phyloP scores from a whole-genome alignment of 2,329 filamentous ascomycete species.

The Neofusicoccum ribis region DNA sequence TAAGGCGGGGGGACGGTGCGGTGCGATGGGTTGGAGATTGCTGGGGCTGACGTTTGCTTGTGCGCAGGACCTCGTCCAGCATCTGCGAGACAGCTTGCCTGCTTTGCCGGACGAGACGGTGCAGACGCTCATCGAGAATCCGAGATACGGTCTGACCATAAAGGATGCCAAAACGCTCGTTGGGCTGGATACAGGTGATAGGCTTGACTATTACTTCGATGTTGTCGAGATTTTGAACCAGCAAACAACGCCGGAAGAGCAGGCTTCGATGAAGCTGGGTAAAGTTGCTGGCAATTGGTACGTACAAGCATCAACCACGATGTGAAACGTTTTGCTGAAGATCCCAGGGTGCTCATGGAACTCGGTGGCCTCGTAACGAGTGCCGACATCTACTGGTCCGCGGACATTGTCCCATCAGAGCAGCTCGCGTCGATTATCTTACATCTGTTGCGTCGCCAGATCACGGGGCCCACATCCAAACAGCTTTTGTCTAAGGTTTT shows the following conservation, averaged over 20 bases:
- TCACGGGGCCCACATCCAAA: constrained; percentile 61
- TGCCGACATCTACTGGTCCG: constrained; percentile 41
- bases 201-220: constrained; percentile 78
- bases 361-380: constrained; percentile 50
- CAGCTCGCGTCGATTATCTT: constrained; percentile 48
- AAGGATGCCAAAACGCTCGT: constrained; percentile 85
- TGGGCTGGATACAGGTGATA: constrained; percentile 72
- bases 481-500: constrained; percentile 58
- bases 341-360: constrained; percentile 50
- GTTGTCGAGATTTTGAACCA: constrained; percentile 49
- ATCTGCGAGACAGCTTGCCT: constrained; percentile 65
- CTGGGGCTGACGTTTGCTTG: too few relatives aligned
- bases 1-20: too few relatives aligned
- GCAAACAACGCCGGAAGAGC: constrained; percentile 33
- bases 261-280: constrained; percentile 30
- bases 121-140: constrained; percentile 56
- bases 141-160: constrained; percentile 66
- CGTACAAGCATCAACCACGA: constrained; percentile 10
- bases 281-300: constrained; percentile 60
- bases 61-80: constrained; percentile 60
- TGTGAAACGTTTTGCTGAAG: background rate
- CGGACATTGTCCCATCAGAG: constrained; percentile 38
- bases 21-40: too few relatives aligned
- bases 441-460: constrained; percentile 43
- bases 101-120: constrained; percentile 71